A percentile compares a stretch with the other conserved stretches of the same genome.
Conservation (phyloP, 2,329 filamentous ascomycete species). For the Trichoderma guizhouense region DNA sequence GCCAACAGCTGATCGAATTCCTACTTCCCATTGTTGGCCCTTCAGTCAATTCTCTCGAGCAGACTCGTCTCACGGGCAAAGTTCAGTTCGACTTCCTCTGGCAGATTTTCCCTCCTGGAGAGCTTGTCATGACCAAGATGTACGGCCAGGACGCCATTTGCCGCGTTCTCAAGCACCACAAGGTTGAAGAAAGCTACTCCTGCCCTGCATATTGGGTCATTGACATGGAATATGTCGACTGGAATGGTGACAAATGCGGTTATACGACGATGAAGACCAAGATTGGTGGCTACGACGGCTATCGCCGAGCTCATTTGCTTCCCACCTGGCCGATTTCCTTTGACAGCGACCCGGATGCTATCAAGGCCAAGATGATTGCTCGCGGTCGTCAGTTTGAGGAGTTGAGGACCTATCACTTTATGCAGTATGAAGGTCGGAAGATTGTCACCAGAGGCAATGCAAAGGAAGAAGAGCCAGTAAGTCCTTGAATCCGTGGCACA, state of each 20-base stretch:
- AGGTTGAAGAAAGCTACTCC: background rate
- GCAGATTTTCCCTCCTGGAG: background rate
- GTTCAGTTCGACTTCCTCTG: background rate
- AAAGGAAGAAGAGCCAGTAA: background rate
- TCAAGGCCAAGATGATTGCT: background rate
- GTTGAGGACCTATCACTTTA: background rate
- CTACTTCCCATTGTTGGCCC: background rate
- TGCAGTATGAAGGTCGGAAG: background rate
- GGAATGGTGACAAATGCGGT: background rate
- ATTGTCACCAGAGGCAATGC: background rate
- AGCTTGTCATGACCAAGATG: background rate
- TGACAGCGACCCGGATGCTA: background rate
- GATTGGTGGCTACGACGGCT: background rate
- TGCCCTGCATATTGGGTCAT: background rate
- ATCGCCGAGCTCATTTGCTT: background rate
- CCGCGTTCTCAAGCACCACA: background rate
- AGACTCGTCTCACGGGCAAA: background rate
- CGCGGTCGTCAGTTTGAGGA: background rate
- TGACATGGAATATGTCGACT: background rate
- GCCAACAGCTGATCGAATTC: background rate
- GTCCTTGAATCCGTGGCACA: fast-evolving
- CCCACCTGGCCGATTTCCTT: background rate
- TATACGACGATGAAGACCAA: background rate
- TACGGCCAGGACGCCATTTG: background rate
- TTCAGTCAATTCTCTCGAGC: background rate